Evolutionary conservation across 1,284 basidiomycete species (phyloP).

Genomic region (Cystobasidium sp.): DNA sequence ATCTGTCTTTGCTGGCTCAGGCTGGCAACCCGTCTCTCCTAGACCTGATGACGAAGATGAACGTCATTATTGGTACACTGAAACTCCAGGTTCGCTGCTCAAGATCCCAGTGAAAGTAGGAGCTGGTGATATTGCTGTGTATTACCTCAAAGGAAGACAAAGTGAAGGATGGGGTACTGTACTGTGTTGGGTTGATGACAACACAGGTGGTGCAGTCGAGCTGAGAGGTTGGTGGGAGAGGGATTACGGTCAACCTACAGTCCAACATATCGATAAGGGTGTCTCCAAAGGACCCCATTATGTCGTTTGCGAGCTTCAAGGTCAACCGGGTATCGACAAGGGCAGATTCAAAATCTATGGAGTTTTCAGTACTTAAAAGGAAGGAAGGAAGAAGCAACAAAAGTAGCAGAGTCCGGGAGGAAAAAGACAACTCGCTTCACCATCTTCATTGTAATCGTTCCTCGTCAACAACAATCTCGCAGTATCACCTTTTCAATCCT

Average conservation of each 20-base stretch:
- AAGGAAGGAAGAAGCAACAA: too few relatives aligned
- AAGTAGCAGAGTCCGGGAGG: too few relatives aligned
- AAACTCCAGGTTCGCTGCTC: conserved; percentile 73
- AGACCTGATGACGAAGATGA: conserved; percentile 60
- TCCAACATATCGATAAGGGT: conserved; percentile 52
- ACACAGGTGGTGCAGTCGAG: conserved; percentile 62
- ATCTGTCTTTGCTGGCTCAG: conserved; percentile 83
- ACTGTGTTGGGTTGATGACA: conserved; percentile 65
- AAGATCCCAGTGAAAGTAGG: conserved; percentile 74
- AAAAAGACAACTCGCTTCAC: too few relatives aligned
- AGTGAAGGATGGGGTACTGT: conserved; percentile 65
- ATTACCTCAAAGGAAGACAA: conserved; percentile 71
- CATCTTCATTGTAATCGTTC: too few relatives aligned
- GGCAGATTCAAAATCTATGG: conserved; percentile 44
- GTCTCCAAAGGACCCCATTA: conserved; percentile 52
- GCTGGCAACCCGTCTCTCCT: conserved; percentile 81
- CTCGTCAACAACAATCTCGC: too few relatives aligned
- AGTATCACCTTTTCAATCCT: too few relatives aligned
- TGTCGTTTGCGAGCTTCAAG: conserved; percentile 54
- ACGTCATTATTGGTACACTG: conserved; percentile 86
- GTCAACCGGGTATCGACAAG: conserved; percentile 44
- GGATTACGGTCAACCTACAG: conserved; percentile 59
- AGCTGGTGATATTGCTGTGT: conserved; percentile 77
- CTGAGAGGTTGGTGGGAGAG: conserved; percentile 60
- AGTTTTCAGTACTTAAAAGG: conserved; percentile 36